Evolutionary conservation across 139 green algal species (phyloP).

Genomic region (Pleodorina starrii): DNA sequence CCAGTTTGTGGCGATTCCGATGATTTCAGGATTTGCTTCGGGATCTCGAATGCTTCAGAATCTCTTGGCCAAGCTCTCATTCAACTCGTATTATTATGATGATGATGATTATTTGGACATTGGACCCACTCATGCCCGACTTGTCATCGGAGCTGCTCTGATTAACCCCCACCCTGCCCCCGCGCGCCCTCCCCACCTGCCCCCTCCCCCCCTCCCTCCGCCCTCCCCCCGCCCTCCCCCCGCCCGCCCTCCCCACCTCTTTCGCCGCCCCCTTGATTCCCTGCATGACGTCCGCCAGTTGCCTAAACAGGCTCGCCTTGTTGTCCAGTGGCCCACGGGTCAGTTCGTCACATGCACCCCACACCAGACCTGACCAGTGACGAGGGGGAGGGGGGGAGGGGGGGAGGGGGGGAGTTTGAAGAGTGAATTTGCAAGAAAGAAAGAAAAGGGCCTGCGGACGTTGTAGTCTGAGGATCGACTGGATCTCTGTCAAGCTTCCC

Average conservation of each 20-base stretch:
- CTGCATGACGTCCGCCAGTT: conserved; percentile 23
- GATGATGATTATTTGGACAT: too few relatives aligned
- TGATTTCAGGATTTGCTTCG: too few relatives aligned
- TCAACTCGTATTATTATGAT: too few relatives aligned
- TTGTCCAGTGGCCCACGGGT: conserved; percentile 9
- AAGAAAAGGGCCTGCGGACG: too few relatives aligned
- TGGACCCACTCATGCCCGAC: neutral
- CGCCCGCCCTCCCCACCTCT: conserved; percentile 1
- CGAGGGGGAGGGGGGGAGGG: neutral
- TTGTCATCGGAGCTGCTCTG: neutral
- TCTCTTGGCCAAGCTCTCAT: too few relatives aligned
- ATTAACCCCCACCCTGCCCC: too few relatives aligned
- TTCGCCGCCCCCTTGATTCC: conserved; percentile 29
- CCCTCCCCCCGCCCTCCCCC: neutral
- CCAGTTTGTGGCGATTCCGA: too few relatives aligned
- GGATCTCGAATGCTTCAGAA: too few relatives aligned
- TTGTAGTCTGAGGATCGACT: too few relatives aligned
- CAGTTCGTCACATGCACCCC: conserved; percentile 25
- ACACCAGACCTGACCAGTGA: conserved; percentile 20
- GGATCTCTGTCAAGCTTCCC: too few relatives aligned
- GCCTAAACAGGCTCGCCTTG: conserved; percentile 27
- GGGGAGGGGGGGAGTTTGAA: neutral
- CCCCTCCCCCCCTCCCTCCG: neutral
- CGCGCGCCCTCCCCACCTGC: neutral
- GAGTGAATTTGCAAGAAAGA: too few relatives aligned